These are phyloP conservation scores for Xylogone sp. DNA, from an alignment of 2,329 filamentous ascomycete species.

Conservation along the genomic window DNA sequence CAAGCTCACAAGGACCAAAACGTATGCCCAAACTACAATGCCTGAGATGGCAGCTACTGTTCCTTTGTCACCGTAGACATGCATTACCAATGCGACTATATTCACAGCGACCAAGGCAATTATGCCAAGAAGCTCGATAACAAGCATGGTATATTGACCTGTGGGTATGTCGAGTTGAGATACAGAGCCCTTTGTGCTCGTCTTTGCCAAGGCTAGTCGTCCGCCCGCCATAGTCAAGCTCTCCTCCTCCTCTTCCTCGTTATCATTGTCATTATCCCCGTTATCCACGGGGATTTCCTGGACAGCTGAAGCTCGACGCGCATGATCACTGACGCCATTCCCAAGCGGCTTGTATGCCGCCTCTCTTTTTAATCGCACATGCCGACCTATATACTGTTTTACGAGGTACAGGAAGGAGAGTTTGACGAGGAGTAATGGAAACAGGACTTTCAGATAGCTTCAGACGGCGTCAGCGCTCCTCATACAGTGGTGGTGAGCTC, in stretches of 20 bases:
- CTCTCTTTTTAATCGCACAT: conserved; percentile 45
- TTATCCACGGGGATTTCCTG: conserved; percentile 1
- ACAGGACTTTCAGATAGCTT: conserved; percentile 75
- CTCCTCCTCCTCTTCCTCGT: conserved; percentile 56
- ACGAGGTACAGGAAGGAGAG: conserved; percentile 67
- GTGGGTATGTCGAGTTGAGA: conserved; percentile 73
- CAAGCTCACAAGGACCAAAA: conserved; percentile 67
- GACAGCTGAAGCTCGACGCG: neutral
- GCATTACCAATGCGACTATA: conserved; percentile 56
- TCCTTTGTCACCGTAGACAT: conserved; percentile 55
- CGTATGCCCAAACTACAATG: conserved; percentile 76
- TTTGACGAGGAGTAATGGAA: conserved; percentile 69
- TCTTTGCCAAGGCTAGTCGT: conserved; percentile 54
- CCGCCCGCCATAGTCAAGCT: conserved; percentile 53
- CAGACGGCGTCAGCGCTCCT: conserved; percentile 15
- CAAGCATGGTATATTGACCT: conserved; percentile 65
- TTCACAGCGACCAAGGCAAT: conserved; percentile 69
- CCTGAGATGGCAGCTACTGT: conserved; percentile 60
- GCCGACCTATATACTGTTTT: conserved; percentile 51
- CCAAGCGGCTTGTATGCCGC: conserved; percentile 50
- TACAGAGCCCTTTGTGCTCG: conserved; percentile 57
- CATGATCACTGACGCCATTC: conserved; percentile 26
- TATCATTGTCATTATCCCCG: conserved; percentile 25
- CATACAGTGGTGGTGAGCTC: neutral
- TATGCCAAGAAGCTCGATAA: conserved; percentile 73